phyloP scores from a whole-genome alignment of 148 eudicot species.

The Hydrangea macrophylla region DNA sequence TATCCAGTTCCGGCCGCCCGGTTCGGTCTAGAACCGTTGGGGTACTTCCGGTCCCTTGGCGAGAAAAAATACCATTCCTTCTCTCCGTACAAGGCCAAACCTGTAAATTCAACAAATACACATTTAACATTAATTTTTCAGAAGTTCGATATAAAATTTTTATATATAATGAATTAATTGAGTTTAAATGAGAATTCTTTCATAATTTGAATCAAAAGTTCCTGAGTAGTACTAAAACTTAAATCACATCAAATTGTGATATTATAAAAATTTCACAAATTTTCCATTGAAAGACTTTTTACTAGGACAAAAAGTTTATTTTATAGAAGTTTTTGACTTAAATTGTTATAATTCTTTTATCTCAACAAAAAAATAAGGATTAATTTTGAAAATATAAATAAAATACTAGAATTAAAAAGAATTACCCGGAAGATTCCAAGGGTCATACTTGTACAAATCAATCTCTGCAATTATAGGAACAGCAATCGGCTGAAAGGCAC shows the following conservation, averaged over 20 bases:
- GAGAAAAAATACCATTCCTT: slow-evolving; percentile 54
- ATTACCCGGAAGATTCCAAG: slow-evolving; percentile 49
- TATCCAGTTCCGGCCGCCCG: slow-evolving; percentile 48
- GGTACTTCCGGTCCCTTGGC: slow-evolving; percentile 46
- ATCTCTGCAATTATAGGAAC: slow-evolving; percentile 43
- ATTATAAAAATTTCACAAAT: too few relatives aligned
- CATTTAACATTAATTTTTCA: neutral
- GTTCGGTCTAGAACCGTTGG: slow-evolving; percentile 49
- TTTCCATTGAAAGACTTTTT: too few relatives aligned
- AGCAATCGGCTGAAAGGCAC: slow-evolving; percentile 34
- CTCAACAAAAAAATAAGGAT: too few relatives aligned
- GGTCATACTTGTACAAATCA: slow-evolving; percentile 44
- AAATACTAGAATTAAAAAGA: neutral
- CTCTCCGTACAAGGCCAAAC: slow-evolving; percentile 43
- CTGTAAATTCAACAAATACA: slow-evolving; percentile 18
- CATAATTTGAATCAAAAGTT: too few relatives aligned
- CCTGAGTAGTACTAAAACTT: too few relatives aligned
- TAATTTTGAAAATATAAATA: neutral
- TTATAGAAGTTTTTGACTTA: too few relatives aligned
- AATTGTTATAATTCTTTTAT: too few relatives aligned
- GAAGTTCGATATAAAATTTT: neutral
- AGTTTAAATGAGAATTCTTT: too few relatives aligned
- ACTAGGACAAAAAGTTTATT: too few relatives aligned
- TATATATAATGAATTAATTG: too few relatives aligned
- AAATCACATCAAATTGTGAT: too few relatives aligned